Conservation (phyloP, 2,329 filamentous ascomycete species). For the Tympanopsis confertula region DNA sequence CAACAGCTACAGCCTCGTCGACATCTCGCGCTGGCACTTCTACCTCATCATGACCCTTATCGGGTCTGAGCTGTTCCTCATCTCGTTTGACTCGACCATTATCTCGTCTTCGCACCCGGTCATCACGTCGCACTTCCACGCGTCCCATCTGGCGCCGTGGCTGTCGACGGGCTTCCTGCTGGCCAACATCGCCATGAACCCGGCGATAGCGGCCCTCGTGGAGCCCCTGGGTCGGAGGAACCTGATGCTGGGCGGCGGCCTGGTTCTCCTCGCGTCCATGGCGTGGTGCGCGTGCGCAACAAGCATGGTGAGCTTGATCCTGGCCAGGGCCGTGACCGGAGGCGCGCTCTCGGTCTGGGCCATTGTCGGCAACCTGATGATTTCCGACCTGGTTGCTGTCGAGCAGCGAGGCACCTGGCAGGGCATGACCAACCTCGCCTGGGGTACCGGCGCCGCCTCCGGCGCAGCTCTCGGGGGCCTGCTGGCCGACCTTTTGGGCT, state of each 20-base stretch:
- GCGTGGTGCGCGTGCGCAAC: not conserved
- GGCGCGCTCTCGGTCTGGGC: not conserved
- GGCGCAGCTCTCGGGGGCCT: slow-evolving; percentile 61
- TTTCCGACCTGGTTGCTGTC: not conserved
- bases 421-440: slow-evolving; percentile 56
- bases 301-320: not conserved
- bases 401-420: slow-evolving; percentile 56
- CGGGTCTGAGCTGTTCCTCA: too few species aligned
- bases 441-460: slow-evolving; percentile 41
- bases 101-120: not conserved
- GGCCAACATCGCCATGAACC: not conserved
- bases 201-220: not conserved
- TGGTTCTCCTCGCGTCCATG: not conserved
- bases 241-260: not conserved
- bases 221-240: not conserved
- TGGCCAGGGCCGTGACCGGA: not conserved
- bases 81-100: not conserved
- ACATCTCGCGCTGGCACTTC: too few species aligned
- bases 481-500: slow-evolving; percentile 59
- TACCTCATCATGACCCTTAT: too few species aligned
- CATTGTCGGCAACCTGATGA: not conserved
- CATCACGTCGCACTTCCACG: not conserved
- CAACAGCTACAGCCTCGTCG: too few species aligned
- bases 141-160: not conserved
- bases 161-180: not conserved